These are phyloP conservation scores for Crithidia thermophila DNA, from an alignment of 208 protist species.

Conservation along the genomic window DNA sequence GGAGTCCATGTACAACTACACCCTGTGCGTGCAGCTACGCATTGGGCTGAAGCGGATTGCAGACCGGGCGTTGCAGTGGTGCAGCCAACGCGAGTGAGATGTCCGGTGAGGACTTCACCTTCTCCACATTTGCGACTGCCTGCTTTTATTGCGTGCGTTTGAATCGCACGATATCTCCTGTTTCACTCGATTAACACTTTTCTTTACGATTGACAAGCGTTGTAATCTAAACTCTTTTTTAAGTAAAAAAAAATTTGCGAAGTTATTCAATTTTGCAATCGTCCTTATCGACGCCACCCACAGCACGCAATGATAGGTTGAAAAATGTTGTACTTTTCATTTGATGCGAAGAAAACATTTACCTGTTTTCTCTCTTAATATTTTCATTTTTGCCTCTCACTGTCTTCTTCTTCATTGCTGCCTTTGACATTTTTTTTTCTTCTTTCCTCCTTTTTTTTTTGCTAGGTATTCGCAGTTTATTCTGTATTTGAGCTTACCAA, in stretches of 20 bases:
- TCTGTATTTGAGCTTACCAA: neutral
- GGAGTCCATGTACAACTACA: slow-evolving; percentile 38
- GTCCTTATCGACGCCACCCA: too few species aligned
- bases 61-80: slow-evolving; percentile 55
- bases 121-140: neutral
- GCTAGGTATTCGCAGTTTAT: neutral
- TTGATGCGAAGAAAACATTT: neutral
- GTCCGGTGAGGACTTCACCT: neutral
- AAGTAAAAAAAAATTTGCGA: neutral
- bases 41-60: slow-evolving; percentile 81
- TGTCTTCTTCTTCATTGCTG: neutral
- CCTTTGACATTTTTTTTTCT: neutral
- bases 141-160: slow-evolving; percentile 10
- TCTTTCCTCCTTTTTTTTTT: slow-evolving; percentile 3
- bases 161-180: neutral
- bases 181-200: too few species aligned
- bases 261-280: too few species aligned
- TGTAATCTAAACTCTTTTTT: neutral
- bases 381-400: neutral
- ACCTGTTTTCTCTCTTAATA: neutral
- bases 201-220: too few species aligned
- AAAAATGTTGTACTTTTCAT: too few species aligned
- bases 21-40: slow-evolving; percentile 61
- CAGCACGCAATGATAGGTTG: too few species aligned
- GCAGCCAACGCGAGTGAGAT: slow-evolving; percentile 17